These are phyloP conservation scores for Geoglossum cookeanum DNA, from an alignment of 2,329 filamentous ascomycete genomes.

Conservation along the genomic window DNA sequence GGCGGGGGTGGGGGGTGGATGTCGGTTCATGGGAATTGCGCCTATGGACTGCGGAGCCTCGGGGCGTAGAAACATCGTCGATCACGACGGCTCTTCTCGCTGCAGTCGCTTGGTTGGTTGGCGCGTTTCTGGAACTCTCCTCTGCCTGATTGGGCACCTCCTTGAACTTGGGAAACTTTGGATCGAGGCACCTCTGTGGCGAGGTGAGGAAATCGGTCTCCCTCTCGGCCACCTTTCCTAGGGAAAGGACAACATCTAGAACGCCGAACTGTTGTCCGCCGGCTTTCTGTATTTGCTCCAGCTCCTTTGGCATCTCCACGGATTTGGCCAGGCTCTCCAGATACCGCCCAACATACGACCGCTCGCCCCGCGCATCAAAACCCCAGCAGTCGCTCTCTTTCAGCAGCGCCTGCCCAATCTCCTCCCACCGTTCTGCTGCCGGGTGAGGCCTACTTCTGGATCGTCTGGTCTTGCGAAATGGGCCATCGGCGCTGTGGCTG, in stretches of 20 bases:
- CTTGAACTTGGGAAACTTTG: background rate
- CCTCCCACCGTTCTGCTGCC: slow-evolving; percentile 14
- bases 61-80: no score
- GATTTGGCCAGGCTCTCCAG: slow-evolving; percentile 19
- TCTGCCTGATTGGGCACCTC: background rate
- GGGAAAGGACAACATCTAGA: slow-evolving; percentile 17
- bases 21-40: no score
- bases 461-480: slow-evolving; percentile 5
- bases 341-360: slow-evolving; percentile 20
- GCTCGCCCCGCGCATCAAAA: slow-evolving; percentile 15
- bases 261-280: slow-evolving; percentile 18
- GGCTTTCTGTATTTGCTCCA: slow-evolving; percentile 16
- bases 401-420: slow-evolving; percentile 15
- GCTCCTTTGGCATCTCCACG: slow-evolving; percentile 20
- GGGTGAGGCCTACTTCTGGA: slow-evolving; percentile 2
- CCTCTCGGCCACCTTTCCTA: background rate
- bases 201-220: background rate
- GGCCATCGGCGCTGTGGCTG: slow-evolving; percentile 12
- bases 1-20: no score
- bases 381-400: slow-evolving; percentile 20
- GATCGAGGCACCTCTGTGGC: background rate
- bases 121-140: background rate
- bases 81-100: no score
- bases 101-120: background rate
- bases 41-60: no score